Conservation (phyloP, 768 basidiomycete species). For the Termitomyces sp. region DNA sequence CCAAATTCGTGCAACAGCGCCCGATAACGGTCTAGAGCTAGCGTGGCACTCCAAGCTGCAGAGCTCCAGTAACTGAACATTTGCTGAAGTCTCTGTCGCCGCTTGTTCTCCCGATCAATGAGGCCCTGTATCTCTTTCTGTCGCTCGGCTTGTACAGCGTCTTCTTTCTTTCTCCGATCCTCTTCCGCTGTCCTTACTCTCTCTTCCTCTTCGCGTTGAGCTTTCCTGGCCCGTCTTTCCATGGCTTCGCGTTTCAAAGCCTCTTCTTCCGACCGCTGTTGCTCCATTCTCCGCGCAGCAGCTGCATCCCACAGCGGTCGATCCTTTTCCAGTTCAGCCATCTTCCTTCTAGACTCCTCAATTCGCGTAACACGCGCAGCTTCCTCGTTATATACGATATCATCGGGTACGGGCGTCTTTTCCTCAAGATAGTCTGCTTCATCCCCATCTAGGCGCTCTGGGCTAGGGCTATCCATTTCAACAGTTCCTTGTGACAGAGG, state of each 20-base stretch:
- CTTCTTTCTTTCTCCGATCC: slow-evolving; percentile 14
- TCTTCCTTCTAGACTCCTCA: slow-evolving; percentile 62
- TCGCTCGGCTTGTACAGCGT: slow-evolving; percentile 14
- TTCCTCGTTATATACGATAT: slow-evolving; percentile 28
- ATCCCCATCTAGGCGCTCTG: neutral
- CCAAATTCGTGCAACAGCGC: slow-evolving; percentile 62
- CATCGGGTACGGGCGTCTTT: slow-evolving; percentile 13
- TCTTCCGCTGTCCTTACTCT: slow-evolving; percentile 25
- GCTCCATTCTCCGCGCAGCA: slow-evolving; percentile 40
- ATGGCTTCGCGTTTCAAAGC: slow-evolving; percentile 16
- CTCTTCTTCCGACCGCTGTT: slow-evolving; percentile 41
- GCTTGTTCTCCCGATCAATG: slow-evolving; percentile 29
- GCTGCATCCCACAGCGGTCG: slow-evolving; percentile 57
- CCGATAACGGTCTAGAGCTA: slow-evolving; percentile 72
- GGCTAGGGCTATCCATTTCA: slow-evolving; percentile 13
- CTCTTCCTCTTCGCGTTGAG: slow-evolving; percentile 15
- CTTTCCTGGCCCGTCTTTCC: slow-evolving; percentile 19
- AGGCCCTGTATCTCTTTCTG: slow-evolving; percentile 15
- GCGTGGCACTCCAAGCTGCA: slow-evolving; percentile 58
- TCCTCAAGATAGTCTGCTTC: slow-evolving; percentile 10
- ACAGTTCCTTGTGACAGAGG: slow-evolving; percentile 7
- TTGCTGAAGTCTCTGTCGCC: slow-evolving; percentile 36
- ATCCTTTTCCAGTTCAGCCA: slow-evolving; percentile 65
- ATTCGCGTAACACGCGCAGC: slow-evolving; percentile 38
- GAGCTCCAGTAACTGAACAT: slow-evolving; percentile 52